phyloP scores from a whole-genome alignment of 257 asterid species.

The Leonotis leonurus region DNA sequence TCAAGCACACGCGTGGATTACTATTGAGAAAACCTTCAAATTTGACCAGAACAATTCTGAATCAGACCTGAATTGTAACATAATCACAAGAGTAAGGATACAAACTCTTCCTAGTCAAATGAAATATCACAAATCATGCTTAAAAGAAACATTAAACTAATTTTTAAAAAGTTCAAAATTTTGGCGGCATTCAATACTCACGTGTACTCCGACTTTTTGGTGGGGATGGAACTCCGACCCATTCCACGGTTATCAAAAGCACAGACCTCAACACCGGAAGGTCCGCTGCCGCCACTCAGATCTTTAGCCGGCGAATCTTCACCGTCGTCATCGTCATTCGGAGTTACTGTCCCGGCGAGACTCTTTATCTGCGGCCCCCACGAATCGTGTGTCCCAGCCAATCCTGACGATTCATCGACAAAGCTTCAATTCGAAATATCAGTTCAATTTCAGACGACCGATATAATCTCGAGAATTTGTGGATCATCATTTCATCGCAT shows the following conservation, averaged over 20 bases:
- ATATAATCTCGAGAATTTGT: no score
- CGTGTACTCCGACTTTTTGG: constrained; percentile 75
- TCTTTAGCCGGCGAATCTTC: constrained; percentile 36
- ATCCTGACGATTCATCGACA: constrained; percentile 45
- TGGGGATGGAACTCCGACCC: constrained; percentile 89
- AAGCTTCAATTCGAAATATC: constrained; percentile 21
- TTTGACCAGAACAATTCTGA: neutral
- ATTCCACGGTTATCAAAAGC: constrained; percentile 97
- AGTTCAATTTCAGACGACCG: neutral
- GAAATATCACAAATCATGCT: neutral
- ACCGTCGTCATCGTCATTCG: constrained; percentile 69
- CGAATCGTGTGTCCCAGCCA: constrained; percentile 91
- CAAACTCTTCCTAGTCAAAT: neutral
- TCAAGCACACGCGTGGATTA: neutral
- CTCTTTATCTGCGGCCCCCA: constrained; percentile 83
- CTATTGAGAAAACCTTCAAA: neutral
- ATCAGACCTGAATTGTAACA: neutral
- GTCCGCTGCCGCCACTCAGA: constrained; percentile 28
- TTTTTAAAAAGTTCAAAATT: neutral
- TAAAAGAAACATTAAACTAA: neutral
- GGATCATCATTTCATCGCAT: constrained; percentile 1
- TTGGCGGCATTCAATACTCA: constrained; percentile 42
- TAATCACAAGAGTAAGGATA: neutral
- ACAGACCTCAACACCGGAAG: constrained; percentile 60
- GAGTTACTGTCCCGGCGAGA: constrained; percentile 54